These are phyloP conservation scores for Boletus bicolor DNA, from an alignment of 768 basidiomycete species.

Conservation along the genomic window DNA sequence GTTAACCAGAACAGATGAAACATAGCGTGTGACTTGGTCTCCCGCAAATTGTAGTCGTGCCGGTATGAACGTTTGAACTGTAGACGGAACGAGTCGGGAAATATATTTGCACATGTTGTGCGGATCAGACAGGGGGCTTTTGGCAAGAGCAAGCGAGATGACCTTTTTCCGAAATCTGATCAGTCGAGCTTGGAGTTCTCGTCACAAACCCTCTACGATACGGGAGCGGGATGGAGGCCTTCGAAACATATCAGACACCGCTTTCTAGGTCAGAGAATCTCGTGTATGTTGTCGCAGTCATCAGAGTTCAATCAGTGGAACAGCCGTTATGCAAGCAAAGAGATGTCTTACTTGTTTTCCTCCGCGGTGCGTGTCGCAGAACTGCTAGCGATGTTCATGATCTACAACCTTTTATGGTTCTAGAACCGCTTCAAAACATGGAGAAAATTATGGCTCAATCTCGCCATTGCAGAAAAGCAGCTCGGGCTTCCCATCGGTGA, in stretches of 20 bases:
- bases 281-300: neutral
- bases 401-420: neutral
- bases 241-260: slow-evolving; percentile 77
- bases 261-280: slow-evolving; percentile 60
- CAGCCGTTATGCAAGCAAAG: slow-evolving; percentile 98
- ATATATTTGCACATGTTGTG: neutral
- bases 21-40: too few relatives aligned
- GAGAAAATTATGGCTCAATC: slow-evolving; percentile 93
- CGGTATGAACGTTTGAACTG: too few relatives aligned
- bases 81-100: neutral
- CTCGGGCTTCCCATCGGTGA: slow-evolving; percentile 88
- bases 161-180: slow-evolving; percentile 6
- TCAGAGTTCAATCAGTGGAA: slow-evolving; percentile 2
- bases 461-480: slow-evolving; percentile 95
- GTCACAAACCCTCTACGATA: neutral
- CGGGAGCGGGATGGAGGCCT: slow-evolving; percentile 48
- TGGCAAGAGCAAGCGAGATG: too few relatives aligned
- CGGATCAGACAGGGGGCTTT: neutral
- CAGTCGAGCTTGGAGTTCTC: too few relatives aligned
- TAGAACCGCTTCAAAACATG: slow-evolving; percentile 96
- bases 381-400: neutral
- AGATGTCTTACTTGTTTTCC: slow-evolving; percentile 98
- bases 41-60: too few relatives aligned
- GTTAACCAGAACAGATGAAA: too few relatives aligned
- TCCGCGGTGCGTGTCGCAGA: slow-evolving; percentile 57